Evolutionary conservation across 1,139 yeast species (phyloP).

Genomic region (Protomyces lactucae-debilis): DNA sequence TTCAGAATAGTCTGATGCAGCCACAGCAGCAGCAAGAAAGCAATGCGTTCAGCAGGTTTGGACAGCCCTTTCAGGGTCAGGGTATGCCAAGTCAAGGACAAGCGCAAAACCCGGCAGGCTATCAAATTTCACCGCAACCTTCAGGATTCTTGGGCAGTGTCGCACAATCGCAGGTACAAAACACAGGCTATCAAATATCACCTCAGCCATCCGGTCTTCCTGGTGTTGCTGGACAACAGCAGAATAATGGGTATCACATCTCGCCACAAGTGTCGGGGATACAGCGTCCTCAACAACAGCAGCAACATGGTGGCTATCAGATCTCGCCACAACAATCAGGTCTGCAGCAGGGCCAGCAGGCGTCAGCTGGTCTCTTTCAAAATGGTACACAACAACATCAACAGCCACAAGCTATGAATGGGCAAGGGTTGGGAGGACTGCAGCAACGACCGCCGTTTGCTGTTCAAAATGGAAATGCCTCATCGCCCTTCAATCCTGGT

Average conservation of each 20-base stretch:
- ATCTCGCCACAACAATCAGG: neutral
- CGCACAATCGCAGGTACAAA: too few species aligned
- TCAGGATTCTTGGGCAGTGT: neutral
- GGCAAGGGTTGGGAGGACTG: neutral
- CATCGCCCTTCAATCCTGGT: neutral
- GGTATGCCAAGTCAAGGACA: neutral
- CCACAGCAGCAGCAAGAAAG: neutral
- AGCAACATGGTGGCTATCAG: neutral
- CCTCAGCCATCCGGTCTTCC: neutral
- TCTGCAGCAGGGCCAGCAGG: neutral
- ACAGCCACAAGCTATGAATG: neutral
- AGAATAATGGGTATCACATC: neutral
- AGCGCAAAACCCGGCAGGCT: neutral
- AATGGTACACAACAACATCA: neutral
- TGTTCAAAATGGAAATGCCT: neutral
- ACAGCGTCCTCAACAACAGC: neutral
- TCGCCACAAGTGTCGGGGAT: neutral
- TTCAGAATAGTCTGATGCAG: neutral
- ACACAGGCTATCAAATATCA: neutral
- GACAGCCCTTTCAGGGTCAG: neutral
- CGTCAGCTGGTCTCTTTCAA: neutral
- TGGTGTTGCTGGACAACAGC: neutral
- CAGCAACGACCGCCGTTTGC: neutral
- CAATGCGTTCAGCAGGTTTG: neutral
- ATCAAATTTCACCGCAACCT: neutral